A percentile compares a stretch with the other conserved stretches of the same genome.
Conservation (phyloP, 176 grass and related monocot species). For the Phoenix dactylifera region DNA sequence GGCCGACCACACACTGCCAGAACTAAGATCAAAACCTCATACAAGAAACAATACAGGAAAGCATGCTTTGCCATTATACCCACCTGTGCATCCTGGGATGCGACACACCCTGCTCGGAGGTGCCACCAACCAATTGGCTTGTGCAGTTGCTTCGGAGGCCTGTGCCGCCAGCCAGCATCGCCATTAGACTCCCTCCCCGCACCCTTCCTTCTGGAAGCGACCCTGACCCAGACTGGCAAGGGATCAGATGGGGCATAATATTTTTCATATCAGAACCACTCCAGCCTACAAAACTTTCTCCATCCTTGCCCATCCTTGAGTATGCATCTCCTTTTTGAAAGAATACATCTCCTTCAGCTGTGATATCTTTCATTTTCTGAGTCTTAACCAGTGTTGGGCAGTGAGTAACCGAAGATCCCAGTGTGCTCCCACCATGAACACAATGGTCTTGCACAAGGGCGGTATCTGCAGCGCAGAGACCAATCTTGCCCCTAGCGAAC, state of each 20-base stretch:
- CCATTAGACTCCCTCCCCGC: slow-evolving; percentile 70
- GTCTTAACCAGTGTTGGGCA: slow-evolving; percentile 6
- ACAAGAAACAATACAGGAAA: too few relatives aligned
- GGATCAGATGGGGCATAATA: slow-evolving; percentile 5
- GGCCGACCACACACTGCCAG: too few relatives aligned
- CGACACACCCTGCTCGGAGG: background rate
- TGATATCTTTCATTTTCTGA: slow-evolving; percentile 21
- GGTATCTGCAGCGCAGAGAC: slow-evolving; percentile 45
- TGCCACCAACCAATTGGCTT: slow-evolving; percentile 9
- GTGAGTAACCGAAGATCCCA: slow-evolving; percentile 22
- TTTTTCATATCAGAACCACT: background rate
- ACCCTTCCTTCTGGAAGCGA: slow-evolving; percentile 63
- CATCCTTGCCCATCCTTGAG: slow-evolving; percentile 3
- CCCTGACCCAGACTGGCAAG: slow-evolving; percentile 6
- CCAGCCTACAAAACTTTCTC: slow-evolving; percentile 3
- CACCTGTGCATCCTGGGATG: too few relatives aligned
- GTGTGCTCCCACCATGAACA: slow-evolving; percentile 56
- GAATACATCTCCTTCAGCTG: slow-evolving; percentile 18
- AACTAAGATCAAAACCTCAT: too few relatives aligned
- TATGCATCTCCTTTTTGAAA: slow-evolving; percentile 27
- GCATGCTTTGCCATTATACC: too few relatives aligned
- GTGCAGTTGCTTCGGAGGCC: slow-evolving; percentile 1
- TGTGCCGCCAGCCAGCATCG: slow-evolving; percentile 34
- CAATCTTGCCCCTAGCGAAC: slow-evolving; percentile 56
- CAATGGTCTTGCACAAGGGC: slow-evolving; percentile 68